A percentile compares a stretch with the other conserved stretches of the same genome.
These are phyloP conservation scores for Hepatocystis sp. DNA, from an alignment of 169 alveolate genomes.

Conservation along the genomic window DNA sequence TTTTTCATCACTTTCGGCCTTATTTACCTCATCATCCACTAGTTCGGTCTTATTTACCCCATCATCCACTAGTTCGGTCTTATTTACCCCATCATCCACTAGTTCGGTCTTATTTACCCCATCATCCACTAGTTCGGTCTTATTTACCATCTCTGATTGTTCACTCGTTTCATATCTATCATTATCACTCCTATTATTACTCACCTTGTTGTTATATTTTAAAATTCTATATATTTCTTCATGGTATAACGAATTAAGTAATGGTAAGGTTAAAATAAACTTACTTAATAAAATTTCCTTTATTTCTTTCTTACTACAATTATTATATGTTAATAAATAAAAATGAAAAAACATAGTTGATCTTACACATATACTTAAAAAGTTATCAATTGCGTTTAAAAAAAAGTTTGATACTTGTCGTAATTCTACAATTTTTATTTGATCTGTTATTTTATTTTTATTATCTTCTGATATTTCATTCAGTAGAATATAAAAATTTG, in stretches of 20 bases:
- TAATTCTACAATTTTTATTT: conserved; percentile 19
- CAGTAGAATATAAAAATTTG: conserved; percentile 9
- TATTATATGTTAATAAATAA: conserved; percentile 35
- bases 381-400: conserved; percentile 56
- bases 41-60: conserved; percentile 1
- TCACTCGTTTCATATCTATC: too few relatives aligned
- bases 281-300: conserved; percentile 29
- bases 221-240: conserved; percentile 67
- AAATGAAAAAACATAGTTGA: conserved; percentile 66
- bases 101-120: not conserved
- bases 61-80: not conserved
- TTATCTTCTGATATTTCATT: conserved; percentile 22
- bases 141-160: too few relatives aligned
- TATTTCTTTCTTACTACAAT: conserved; percentile 44
- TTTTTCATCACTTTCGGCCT: not conserved
- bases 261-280: conserved; percentile 31
- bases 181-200: not conserved
- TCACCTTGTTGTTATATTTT: conserved; percentile 47
- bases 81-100: not conserved
- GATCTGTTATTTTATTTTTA: conserved; percentile 13
- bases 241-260: conserved; percentile 48
- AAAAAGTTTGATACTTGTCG: conserved; percentile 31
- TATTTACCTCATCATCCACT: not conserved
- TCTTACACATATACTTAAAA: conserved; percentile 56
- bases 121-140: too few relatives aligned